Evolutionary conservation across 805 yeast genomes (phyloP).

Genomic region (Candida railenensis): DNA sequence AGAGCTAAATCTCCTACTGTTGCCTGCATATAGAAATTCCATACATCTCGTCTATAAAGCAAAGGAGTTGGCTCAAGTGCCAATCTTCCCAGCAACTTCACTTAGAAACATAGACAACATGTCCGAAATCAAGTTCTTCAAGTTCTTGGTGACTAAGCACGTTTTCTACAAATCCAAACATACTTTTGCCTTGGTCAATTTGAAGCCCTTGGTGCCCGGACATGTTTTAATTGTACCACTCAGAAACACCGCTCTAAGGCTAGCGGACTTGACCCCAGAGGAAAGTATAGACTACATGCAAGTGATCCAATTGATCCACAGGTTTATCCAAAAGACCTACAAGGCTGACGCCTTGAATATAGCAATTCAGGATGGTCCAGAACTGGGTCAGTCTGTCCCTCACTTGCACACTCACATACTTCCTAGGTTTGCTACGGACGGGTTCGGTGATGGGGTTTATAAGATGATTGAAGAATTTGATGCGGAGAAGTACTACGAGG

Average conservation of each 20-base stretch:
- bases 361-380: conserved; percentile 95
- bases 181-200: conserved; percentile 83
- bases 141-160: conserved; percentile 55
- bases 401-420: conserved; percentile 93
- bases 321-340: conserved; percentile 63
- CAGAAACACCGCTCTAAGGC: conserved; percentile 56
- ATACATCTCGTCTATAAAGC: too few relatives aligned
- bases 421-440: conserved; percentile 69
- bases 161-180: conserved; percentile 58
- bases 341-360: conserved; percentile 83
- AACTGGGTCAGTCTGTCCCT: conserved; percentile 95
- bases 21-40: neutral
- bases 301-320: conserved; percentile 69
- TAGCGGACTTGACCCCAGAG: conserved; percentile 67
- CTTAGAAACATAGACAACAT: too few relatives aligned
- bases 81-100: too few relatives aligned
- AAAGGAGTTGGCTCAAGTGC: too few relatives aligned
- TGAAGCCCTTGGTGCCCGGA: conserved; percentile 92
- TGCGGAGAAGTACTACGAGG: conserved; percentile 34
- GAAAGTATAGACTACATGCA: conserved; percentile 78
- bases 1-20: too few relatives aligned
- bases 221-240: conserved; percentile 87
- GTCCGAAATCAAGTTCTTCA: conserved; percentile 45
- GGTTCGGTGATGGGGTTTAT: conserved; percentile 71
- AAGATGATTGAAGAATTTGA: conserved; percentile 57